Base-by-base conservation (phyloP, 306 rosid species). In the Acacia acuminata region DNA sequence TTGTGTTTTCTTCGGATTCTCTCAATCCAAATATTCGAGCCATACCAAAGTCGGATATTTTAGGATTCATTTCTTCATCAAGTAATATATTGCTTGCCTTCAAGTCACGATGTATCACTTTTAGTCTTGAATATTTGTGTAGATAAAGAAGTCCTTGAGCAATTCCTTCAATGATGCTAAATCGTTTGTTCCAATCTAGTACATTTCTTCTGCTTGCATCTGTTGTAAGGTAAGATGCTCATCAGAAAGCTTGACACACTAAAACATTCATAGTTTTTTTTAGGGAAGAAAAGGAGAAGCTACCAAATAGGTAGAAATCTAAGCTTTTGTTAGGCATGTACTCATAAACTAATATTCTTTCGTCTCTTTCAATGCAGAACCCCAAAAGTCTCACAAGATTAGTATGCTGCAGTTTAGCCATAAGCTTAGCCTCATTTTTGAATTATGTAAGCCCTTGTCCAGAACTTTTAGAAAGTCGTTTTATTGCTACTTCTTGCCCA, bases 51-150 rank as follows among this genome's bases (percentile, higher is more conserved):
- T 16, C 22, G 27, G 73, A 10, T 5, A 76, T 80, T 38, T 17
- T 17, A 65, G 11, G 15, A 65, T 36, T 43, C 13, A 14, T 34
- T 24, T 61, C 36, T 61, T 25, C 32, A 71, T 89, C 90, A 60
- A 89, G 88, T 22, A 84, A 76, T 27, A 84, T 79, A 40, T 86
- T 86, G 50, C 85, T 30, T 7, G 89, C 86, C 77, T 89, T 89
- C 65, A 86, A 27, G 60, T 89, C 90, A 24, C 83, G 79, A 42
- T 85, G 91, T 70, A 88, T 83, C 68, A 88, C 85, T 65, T 65
- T 88, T 24, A 88, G 36, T 51, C 90, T 87, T 7, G 89, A 89
- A 67, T 84, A 84, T 30, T 73, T 79, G n/a, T 86, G 87, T 2
- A 84, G 75, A 82, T 88, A 88, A 17, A 82, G 15, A 22, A 88